Evolutionary conservation across 495 filamentous ascomycete species (phyloP), one percentile per base, ranked within the genome.

Genomic region (Trichoderma reesei): DNA sequence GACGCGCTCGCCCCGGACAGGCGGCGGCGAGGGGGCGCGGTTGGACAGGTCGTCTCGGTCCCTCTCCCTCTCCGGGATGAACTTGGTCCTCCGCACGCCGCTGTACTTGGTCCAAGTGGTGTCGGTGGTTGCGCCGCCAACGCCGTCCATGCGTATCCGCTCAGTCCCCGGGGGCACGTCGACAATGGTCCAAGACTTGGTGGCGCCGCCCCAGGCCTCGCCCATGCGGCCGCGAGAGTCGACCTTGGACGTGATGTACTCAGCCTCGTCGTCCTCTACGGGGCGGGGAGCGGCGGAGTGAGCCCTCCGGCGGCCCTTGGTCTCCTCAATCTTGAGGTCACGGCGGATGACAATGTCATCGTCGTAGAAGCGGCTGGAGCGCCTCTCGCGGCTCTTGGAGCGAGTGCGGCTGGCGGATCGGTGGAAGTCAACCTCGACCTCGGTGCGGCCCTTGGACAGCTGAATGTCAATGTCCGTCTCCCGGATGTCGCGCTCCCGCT

Each of bases 111-210:
- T 79, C 89, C 89, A 92, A 41, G 84, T 88, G 41, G 90, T 82
- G 67, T 90, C 88, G 68, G 87, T 81, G 20, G 72, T 72, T 51
- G 74, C 88, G 59, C 87, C 87, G 36, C 88, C 88, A 20, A 82
- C 79, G 65, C 88, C 88, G 68, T 92, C 88, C 82, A 92, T 86
- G 44, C 79, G 78, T 51, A 92, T 88, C 44, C 88, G 79, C 72
- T 87, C 83, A 0, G 88, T 92, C 62, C 89, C 89, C 14, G 88
- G 88, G 5, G 89, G 89, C 37, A 92, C 87, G 72, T 92, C 89
- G 26, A 92, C 83, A 63, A 92, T 89, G 61, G 82, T 78, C 84
- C 89, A 91, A 69, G 89, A 85, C 67, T 78, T 83, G 44, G 87
- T 90, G 34, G 80, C 82, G 63, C 88, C 88, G 69, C 86, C 80